Evolutionary conservation across 169 alveolate genomes (phyloP).

Genomic region (Cryptosporidium sp.): DNA sequence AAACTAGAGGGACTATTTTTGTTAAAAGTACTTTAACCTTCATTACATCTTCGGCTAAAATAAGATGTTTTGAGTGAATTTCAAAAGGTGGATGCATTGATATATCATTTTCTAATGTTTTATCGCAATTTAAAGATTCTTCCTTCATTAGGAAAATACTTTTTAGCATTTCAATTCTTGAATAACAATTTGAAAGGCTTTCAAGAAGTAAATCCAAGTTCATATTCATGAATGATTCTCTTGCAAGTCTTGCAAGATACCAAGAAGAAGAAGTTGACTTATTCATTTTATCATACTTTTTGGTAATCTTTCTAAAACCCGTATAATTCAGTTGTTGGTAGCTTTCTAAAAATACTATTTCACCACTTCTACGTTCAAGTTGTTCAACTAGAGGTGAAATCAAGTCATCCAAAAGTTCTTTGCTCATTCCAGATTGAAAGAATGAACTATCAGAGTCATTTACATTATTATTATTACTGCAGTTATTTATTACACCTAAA

Average conservation of each 20-base stretch:
- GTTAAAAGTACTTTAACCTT: conserved; percentile 52
- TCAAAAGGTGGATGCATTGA: conserved; percentile 11
- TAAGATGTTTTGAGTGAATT: conserved; percentile 52
- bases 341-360: conserved; percentile 78
- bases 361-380: conserved; percentile 76
- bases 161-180: conserved; percentile 16
- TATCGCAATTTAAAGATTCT: neutral
- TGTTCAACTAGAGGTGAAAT: conserved; percentile 48
- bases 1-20: conserved; percentile 42
- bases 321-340: conserved; percentile 80
- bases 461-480: neutral
- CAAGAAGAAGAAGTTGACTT: conserved; percentile 79
- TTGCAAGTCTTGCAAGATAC: conserved; percentile 78
- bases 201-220: conserved; percentile 75
- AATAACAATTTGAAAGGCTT: conserved; percentile 35
- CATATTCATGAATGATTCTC: conserved; percentile 78
- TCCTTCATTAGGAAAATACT: neutral
- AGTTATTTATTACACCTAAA: neutral
- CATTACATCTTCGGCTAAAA: conserved; percentile 62
- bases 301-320: conserved; percentile 84
- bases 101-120: neutral
- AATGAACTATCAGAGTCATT: neutral
- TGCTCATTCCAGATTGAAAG: conserved; percentile 19
- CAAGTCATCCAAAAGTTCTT: conserved; percentile 49
- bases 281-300: conserved; percentile 83